phyloP scores from a whole-genome alignment of 1,139 yeast genomes.

The Kazachstania sp. region DNA sequence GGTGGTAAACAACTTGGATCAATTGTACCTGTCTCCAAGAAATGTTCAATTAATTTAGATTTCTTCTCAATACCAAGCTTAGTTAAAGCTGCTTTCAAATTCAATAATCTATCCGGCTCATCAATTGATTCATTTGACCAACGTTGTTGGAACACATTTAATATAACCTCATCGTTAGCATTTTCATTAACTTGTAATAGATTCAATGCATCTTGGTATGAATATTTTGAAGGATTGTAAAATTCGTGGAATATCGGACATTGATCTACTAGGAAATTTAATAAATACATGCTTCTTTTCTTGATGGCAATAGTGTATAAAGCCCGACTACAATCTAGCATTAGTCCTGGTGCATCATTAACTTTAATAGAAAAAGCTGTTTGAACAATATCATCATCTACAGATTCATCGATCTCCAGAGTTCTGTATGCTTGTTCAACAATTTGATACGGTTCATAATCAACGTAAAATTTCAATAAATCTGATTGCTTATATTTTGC shows the following conservation, averaged over 20 bases:
- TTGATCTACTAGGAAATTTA: slow-evolving; percentile 27
- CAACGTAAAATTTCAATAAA: slow-evolving; percentile 38
- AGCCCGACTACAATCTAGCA: slow-evolving; percentile 36
- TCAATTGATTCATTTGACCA: slow-evolving; percentile 30
- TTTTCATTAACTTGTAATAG: slow-evolving; percentile 38
- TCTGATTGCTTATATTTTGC: slow-evolving; percentile 42
- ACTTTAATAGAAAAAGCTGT: slow-evolving; percentile 61
- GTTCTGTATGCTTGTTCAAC: slow-evolving; percentile 51
- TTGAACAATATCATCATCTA: slow-evolving; percentile 67
- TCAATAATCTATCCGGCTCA: slow-evolving; percentile 37
- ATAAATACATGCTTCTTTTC: slow-evolving; percentile 40
- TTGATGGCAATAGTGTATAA: slow-evolving; percentile 51
- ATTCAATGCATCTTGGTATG: slow-evolving; percentile 35
- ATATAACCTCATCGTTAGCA: slow-evolving; percentile 49
- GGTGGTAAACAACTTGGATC: slow-evolving; percentile 54
- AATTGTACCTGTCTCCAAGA: slow-evolving; percentile 48
- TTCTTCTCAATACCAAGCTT: slow-evolving; percentile 41
- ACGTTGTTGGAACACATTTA: slow-evolving; percentile 46
- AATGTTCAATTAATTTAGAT: slow-evolving; percentile 47
- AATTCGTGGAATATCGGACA: slow-evolving; percentile 26
- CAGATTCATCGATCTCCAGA: slow-evolving; percentile 52
- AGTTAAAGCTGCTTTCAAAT: slow-evolving; percentile 44
- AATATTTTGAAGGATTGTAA: slow-evolving; percentile 22
- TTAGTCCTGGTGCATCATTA: slow-evolving; percentile 40
- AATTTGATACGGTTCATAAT: slow-evolving; percentile 45